A percentile compares a stretch with the other conserved stretches of the same genome.
phyloP scores from a whole-genome alignment of 164 flowering plant genomes.

The Vitis vinifera region DNA sequence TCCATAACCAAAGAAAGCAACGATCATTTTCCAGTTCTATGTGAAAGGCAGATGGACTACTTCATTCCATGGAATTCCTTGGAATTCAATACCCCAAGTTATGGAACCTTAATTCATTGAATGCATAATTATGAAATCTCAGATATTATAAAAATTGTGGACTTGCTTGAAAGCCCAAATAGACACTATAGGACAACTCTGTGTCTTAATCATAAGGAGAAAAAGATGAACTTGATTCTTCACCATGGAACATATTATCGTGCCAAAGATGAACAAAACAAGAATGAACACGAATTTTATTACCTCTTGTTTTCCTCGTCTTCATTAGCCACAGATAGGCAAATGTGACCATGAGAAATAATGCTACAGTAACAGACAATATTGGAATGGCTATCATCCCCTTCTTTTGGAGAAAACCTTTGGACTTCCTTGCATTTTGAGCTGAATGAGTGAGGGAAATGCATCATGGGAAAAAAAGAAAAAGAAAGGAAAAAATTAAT shows the following conservation, averaged over 20 bases:
- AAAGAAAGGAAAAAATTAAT: background rate
- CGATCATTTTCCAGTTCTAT: no score
- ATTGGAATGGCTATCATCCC: background rate
- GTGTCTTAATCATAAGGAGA: no score
- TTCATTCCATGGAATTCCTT: no score
- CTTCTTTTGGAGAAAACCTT: background rate
- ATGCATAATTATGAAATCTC: no score
- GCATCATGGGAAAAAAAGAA: background rate
- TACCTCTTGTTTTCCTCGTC: conserved; percentile 8
- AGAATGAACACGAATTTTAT: background rate
- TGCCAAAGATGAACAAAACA: background rate
- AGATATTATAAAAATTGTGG: no score
- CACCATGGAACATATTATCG: background rate
- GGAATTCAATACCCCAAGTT: no score
- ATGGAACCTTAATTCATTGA: no score
- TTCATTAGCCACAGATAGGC: background rate
- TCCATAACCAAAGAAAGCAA: no score
- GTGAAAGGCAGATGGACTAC: no score
- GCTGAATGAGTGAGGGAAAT: background rate
- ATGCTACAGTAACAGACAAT: background rate
- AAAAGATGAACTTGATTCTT: background rate
- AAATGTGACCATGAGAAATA: no score
- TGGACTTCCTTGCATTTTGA: background rate
- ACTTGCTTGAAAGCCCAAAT: no score
- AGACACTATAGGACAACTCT: no score